These are phyloP conservation scores for Orbilia quercus DNA, from an alignment of 2,329 filamentous ascomycete genomes.

Conservation along the genomic window DNA sequence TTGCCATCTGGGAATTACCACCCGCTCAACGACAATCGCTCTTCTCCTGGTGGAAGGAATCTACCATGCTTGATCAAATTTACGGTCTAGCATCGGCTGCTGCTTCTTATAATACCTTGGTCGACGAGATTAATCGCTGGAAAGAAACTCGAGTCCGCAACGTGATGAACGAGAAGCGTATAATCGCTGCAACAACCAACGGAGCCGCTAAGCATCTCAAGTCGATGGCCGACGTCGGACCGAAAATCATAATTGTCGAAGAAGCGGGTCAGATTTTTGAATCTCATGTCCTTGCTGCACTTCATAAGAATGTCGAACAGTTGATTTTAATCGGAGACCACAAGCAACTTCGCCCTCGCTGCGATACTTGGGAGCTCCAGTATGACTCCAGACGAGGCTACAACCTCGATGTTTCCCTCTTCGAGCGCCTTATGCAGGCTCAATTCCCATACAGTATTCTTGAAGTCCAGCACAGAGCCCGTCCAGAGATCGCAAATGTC, in stretches of 20 bases:
- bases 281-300: constrained; percentile 72
- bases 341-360: constrained; percentile 76
- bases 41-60: constrained; percentile 64
- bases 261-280: constrained; percentile 81
- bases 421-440: constrained; percentile 74
- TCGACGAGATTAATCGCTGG: constrained; percentile 65
- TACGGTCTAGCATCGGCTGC: constrained; percentile 63
- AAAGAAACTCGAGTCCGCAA: constrained; percentile 63
- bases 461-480: constrained; percentile 74
- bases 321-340: constrained; percentile 79
- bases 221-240: constrained; percentile 68
- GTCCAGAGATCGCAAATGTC: constrained; percentile 73
- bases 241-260: constrained; percentile 74
- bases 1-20: constrained; percentile 69
- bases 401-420: constrained; percentile 73
- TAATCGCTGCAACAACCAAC: constrained; percentile 79
- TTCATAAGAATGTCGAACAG: constrained; percentile 70
- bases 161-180: constrained; percentile 68
- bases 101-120: constrained; percentile 65
- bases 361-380: constrained; percentile 71
- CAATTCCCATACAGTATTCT: constrained; percentile 70
- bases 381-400: constrained; percentile 74
- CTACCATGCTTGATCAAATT: constrained; percentile 68
- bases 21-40: constrained; percentile 62
- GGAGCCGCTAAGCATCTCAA: constrained; percentile 73